phyloP scores from a whole-genome alignment of 805 yeast genomes.

The Candida railenensis region DNA sequence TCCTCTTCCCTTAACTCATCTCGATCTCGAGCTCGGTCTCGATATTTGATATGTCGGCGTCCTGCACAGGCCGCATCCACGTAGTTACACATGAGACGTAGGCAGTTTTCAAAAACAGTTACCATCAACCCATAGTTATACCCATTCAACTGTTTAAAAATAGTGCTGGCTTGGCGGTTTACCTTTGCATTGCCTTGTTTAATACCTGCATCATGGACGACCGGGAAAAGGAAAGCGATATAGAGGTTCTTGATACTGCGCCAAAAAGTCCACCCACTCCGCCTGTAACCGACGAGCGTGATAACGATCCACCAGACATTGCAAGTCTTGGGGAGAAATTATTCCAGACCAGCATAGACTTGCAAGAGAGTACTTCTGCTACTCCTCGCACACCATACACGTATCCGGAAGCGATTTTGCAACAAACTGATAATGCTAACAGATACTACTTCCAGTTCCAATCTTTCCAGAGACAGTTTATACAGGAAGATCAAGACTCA shows the following conservation, averaged over 20 bases:
- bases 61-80: too few species aligned
- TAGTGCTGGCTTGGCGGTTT: too few species aligned
- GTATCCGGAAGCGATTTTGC: slow-evolving; percentile 37
- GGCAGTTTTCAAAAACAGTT: too few species aligned
- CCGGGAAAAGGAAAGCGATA: background rate
- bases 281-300: background rate
- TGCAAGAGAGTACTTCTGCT: background rate
- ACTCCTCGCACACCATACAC: background rate
- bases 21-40: too few species aligned
- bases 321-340: background rate
- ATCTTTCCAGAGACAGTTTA: slow-evolving; percentile 34
- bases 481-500: slow-evolving; percentile 12
- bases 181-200: too few species aligned
- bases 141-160: too few species aligned
- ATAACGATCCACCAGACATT: background rate
- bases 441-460: slow-evolving; percentile 33
- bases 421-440: slow-evolving; percentile 26
- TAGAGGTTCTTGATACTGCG: background rate
- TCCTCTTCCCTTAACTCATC: too few species aligned
- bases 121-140: too few species aligned
- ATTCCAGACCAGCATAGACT: background rate
- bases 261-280: background rate
- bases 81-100: too few species aligned
- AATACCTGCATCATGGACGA: too few species aligned
- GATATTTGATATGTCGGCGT: too few species aligned